Conservation (phyloP, 495 filamentous ascomycete genomes). For the Hypoxylon subgilvum region DNA sequence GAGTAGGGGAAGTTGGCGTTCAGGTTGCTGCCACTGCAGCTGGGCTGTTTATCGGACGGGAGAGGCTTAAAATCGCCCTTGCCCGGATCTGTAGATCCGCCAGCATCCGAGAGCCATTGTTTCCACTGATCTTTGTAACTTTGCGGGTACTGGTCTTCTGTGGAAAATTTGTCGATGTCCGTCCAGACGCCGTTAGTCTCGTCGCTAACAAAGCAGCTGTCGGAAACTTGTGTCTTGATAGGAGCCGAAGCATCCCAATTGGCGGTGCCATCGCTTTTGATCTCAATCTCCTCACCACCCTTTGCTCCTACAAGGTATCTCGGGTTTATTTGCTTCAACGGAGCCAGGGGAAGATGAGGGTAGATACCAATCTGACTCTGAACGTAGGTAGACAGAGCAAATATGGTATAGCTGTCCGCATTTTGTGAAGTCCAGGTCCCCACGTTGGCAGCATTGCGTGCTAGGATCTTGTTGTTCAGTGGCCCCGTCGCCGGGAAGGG, state of each 20-base stretch:
- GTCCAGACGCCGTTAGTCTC: background rate
- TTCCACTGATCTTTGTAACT: constrained; percentile 2
- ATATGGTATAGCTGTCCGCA: background rate
- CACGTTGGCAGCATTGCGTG: background rate
- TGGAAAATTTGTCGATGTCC: constrained; percentile 2
- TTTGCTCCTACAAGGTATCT: background rate
- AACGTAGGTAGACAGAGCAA: background rate
- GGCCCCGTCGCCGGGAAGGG: background rate
- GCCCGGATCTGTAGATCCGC: background rate
- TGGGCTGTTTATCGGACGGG: background rate
- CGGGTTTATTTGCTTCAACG: background rate
- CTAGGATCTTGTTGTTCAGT: background rate
- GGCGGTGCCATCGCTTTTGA: background rate
- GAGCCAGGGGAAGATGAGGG: constrained; percentile 1
- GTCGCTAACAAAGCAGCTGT: background rate
- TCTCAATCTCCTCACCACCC: background rate
- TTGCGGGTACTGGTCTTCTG: background rate
- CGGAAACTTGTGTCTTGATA: background rate
- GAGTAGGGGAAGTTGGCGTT: constrained; percentile 7
- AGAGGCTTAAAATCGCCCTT: background rate
- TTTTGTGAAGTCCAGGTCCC: constrained; percentile 5
- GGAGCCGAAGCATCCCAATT: background rate
- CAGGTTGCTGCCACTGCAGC: constrained; percentile 2
- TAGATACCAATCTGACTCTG: constrained; percentile 1
- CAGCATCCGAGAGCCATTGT: background rate